Base-by-base conservation (phyloP, 129 eudicot genomes). In the Gnaphalium uliginosum region DNA sequence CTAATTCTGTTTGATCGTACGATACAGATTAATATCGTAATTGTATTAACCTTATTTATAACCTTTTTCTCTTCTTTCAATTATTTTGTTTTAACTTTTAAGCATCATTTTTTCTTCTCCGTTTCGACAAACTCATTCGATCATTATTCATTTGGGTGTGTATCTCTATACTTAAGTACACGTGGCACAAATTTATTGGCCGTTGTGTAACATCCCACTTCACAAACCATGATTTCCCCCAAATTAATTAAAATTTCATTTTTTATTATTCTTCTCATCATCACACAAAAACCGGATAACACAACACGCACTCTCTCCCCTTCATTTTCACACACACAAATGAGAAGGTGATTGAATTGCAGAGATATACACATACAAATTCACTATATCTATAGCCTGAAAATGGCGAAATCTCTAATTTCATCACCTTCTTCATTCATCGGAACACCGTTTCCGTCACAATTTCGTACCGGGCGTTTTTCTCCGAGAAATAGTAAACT, bases 321-420 rank as follows among this genome's bases (percentile, higher is more conserved):
- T 71, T 70, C 81, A 43, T 48, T 59, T 76, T 19, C 83, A 24
- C 72, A 33, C 78, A 64, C 78, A 64, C 68, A 53, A 11, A 70
- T 79, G 81, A 75, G 85, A 62, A 77, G 58, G 85, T 53, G 77
- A 51, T 65, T 4, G 66, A 75, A 66, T 35, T 57, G 59, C 78
- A 63, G 17, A 63, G 19, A 63, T 33, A 27, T 9, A 64, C 8
- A 18, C 46, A 64, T 30, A n/a, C 9, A 6, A 30, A 8, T 4
- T 27, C 22, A 14, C 15, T 27, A 6, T 13, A 62, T 26, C 15
- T 62, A 62, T 14, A 13, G 1, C 68, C 2, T 11, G 1, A 29
- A 15, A 0, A 93, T 93, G 98, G 98, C 98, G 85, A 86, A 83
- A 84, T 82, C 92, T 58, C 85, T 90, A 5, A 84, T 93, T 58